phyloP scores from a whole-genome alignment of 768 basidiomycete species.

The Tylopilus subfusipes region DNA sequence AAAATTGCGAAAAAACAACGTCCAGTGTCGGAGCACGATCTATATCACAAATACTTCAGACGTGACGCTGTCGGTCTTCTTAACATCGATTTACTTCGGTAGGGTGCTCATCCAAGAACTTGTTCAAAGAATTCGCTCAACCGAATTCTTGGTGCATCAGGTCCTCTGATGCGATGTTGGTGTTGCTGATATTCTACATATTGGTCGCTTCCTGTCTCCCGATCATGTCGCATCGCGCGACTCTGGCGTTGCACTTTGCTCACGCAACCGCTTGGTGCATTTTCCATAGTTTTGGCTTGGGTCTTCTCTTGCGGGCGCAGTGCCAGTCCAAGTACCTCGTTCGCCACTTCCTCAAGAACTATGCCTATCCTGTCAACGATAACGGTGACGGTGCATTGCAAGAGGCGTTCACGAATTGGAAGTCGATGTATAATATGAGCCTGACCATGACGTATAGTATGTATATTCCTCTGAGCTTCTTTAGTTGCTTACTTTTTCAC shows the following conservation, averaged over 20 bases:
- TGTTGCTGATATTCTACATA: conserved; percentile 70
- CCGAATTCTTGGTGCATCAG: conserved; percentile 41
- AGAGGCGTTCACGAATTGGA: conserved; percentile 97
- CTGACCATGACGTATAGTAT: conserved; percentile 93
- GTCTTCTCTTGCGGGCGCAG: conserved; percentile 79
- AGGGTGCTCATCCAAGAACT: conserved; percentile 21
- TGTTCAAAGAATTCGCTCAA: conserved; percentile 11
- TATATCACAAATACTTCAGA: conserved; percentile 86
- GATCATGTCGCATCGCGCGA: conserved; percentile 42
- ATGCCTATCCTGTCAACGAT: conserved; percentile 76
- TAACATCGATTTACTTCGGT: conserved; percentile 87
- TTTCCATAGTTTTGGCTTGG: conserved; percentile 87
- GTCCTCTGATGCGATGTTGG: conserved; percentile 78
- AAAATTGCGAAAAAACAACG: neutral
- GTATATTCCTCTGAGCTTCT: conserved; percentile 13
- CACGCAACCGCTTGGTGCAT: conserved; percentile 85
- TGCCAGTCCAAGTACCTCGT: conserved; percentile 86
- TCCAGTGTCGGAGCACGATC: conserved; percentile 74
- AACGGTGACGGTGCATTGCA: conserved; percentile 74
- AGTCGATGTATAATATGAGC: conserved; percentile 85
- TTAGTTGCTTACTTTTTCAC: neutral
- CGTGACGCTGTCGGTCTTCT: conserved; percentile 78
- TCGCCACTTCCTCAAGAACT: conserved; percentile 91
- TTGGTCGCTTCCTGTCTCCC: conserved; percentile 59
- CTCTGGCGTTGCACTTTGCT: conserved; percentile 66